phyloP scores from a whole-genome alignment of 441 rosid species.

The Erysimum cheiri region DNA sequence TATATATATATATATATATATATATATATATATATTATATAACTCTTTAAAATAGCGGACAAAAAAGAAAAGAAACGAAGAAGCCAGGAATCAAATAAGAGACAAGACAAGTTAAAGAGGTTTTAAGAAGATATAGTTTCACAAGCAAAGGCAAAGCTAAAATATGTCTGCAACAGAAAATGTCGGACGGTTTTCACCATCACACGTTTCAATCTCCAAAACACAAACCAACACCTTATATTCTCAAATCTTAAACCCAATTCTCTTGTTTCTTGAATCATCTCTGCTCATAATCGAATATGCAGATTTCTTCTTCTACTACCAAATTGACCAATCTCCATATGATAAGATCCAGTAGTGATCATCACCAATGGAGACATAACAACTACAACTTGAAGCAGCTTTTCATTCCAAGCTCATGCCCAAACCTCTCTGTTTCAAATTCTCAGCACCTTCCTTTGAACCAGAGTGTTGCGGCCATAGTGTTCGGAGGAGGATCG shows the following conservation, averaged over 20 bases:
- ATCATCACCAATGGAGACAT: slow-evolving; percentile 36
- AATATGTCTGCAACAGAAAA: slow-evolving; percentile 42
- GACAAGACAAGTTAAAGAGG: slow-evolving; percentile 37
- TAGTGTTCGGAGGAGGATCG: slow-evolving; percentile 79
- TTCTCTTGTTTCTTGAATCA: slow-evolving; percentile 23
- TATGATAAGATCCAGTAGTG: slow-evolving; percentile 31
- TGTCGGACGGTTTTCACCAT: slow-evolving; percentile 43
- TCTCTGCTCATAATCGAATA: slow-evolving; percentile 24
- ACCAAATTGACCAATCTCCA: slow-evolving; percentile 42
- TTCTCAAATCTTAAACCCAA: slow-evolving; percentile 28
- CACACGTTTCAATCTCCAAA: slow-evolving; percentile 35
- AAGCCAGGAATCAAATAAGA: slow-evolving; percentile 43
- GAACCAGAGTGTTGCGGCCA: slow-evolving; percentile 79
- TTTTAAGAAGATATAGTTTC: slow-evolving; percentile 38
- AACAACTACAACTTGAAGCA: slow-evolving; percentile 43
- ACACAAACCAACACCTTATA: slow-evolving; percentile 14
- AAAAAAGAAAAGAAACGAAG: slow-evolving; percentile 1
- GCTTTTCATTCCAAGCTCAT: slow-evolving; percentile 35
- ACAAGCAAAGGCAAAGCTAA: slow-evolving; percentile 47
- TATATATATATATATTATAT: background rate
- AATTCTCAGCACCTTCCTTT: slow-evolving; percentile 56
- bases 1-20: background rate
- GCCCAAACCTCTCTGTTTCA: slow-evolving; percentile 44
- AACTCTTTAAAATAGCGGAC: background rate
- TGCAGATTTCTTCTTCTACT: slow-evolving; percentile 49